Base-by-base conservation (phyloP, 495 filamentous ascomycete genomes). In the Cairneyella variabilis region DNA sequence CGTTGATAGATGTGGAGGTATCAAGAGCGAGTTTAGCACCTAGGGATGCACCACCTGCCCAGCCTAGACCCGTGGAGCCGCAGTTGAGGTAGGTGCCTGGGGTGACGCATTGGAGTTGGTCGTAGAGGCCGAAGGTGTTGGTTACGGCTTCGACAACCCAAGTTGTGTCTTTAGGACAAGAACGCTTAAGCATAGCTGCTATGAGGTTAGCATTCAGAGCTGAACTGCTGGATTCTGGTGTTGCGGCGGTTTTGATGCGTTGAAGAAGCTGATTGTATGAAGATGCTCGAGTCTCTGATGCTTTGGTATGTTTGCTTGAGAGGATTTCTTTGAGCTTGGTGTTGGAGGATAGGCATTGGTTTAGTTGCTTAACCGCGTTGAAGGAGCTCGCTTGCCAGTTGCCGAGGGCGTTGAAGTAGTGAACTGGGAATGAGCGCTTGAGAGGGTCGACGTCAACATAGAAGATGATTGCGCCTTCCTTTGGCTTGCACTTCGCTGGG, bases 81-180 rank as follows among this genome's bases (percentile, higher is more conserved):
- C 91, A 96, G 72, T 95, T 95, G 62, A 95, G 82, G 83, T 88
- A 91, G 8, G 80, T 82, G 4, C 90, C 87, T 0, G 90, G 91
- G 1, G 80, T 55, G 16, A 79, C 85, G 9, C 83, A 82, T 58
- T 79, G 78, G 12, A 96, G 60, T 56, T 89, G 83, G 60, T 96
- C 89, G 17, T 88, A 82, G 12, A 92, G 86, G 45, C 85, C 78
- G 2, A 65, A 66, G 0, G 88, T 88, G 48, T 86, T 83, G 9
- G 91, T 96, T 18, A 96, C 91, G 2, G 91, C 83, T 71, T 96
- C 91, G 50, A 95, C 73, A 4, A 83, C 83, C 76, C 83, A 92
- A 54, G 95, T 87, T 2, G 90, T 88, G 64, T 91, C 86, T 23
- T 74, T 47, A 0, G 90, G 91, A 36, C 81, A 83, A n/a, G 75